A percentile compares a stretch with the other conserved stretches of the same genome.
phyloP scores from a whole-genome alignment of 1,284 basidiomycete species.

The Malassezia nana region DNA sequence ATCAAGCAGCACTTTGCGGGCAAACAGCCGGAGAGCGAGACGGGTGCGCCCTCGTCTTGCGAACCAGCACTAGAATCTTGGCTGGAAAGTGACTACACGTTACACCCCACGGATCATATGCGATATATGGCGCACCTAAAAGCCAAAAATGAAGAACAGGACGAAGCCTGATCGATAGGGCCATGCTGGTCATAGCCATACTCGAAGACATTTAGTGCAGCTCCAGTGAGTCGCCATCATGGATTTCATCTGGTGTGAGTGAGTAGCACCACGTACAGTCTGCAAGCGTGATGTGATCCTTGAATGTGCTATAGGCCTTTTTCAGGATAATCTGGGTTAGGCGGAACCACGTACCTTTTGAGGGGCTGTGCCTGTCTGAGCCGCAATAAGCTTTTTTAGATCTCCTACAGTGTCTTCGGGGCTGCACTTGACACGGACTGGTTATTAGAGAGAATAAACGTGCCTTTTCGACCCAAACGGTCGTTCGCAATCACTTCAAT shows the following conservation, averaged over 20 bases:
- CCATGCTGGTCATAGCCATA: background rate
- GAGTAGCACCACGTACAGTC: constrained; percentile 54
- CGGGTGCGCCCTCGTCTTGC: background rate
- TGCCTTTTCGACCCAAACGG: constrained; percentile 88
- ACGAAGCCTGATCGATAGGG: background rate
- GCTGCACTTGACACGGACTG: constrained; percentile 45
- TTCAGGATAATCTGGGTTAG: constrained; percentile 77
- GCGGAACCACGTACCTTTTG: constrained; percentile 43
- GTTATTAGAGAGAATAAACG: background rate
- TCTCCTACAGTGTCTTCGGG: constrained; percentile 93
- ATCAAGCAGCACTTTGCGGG: background rate
- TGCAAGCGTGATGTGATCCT: constrained; percentile 66
- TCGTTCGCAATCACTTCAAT: constrained; percentile 90
- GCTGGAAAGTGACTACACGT: constrained; percentile 10
- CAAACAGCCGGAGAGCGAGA: background rate
- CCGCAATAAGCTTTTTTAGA: constrained; percentile 89
- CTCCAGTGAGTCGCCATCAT: constrained; percentile 18
- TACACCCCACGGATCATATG: constrained; percentile 14
- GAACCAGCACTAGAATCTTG: constrained; percentile 6
- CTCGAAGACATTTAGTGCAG: constrained; percentile 5
- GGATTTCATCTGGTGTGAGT: constrained; percentile 15
- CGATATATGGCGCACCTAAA: constrained; percentile 6
- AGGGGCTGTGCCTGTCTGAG: constrained; percentile 79
- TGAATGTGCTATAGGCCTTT: constrained; percentile 62
- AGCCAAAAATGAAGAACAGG: background rate